Conservation (phyloP, 208 protist species). For the Plasmodiophora brassicae region DNA sequence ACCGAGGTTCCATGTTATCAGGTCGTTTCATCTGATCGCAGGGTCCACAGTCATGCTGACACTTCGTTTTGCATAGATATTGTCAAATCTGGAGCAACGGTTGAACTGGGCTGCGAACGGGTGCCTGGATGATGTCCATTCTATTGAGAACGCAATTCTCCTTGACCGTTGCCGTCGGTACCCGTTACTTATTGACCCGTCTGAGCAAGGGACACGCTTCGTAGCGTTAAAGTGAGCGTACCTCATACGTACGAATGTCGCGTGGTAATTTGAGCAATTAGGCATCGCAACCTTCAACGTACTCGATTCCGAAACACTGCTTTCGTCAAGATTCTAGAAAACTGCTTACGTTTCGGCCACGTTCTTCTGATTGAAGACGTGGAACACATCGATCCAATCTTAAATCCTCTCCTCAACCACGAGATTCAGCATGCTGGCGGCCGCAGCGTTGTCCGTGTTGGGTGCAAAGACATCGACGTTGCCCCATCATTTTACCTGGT, state of each 20-base stretch:
- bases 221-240: too few species aligned
- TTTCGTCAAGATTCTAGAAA: slow-evolving; percentile 97
- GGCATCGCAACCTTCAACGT: slow-evolving; percentile 74
- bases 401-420: slow-evolving; percentile 94
- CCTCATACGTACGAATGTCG: too few species aligned
- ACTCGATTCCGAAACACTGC: slow-evolving; percentile 87
- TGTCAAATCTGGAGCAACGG: slow-evolving; percentile 80
- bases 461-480: slow-evolving; percentile 94
- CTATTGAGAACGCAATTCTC: slow-evolving; percentile 95
- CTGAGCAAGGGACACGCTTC: slow-evolving; percentile 87
- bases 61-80: slow-evolving; percentile 79
- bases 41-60: slow-evolving; percentile 71
- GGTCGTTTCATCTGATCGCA: background rate
- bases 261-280: too few species aligned
- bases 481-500: slow-evolving; percentile 91
- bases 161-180: slow-evolving; percentile 84
- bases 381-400: slow-evolving; percentile 93
- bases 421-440: slow-evolving; percentile 88
- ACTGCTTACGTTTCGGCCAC: slow-evolving; percentile 92
- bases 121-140: slow-evolving; percentile 90
- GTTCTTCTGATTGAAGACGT: slow-evolving; percentile 97
- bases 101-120: slow-evolving; percentile 83
- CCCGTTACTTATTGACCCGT: slow-evolving; percentile 96
- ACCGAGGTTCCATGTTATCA: slow-evolving; percentile 46
- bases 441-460: slow-evolving; percentile 83